These are phyloP conservation scores for Aspergillus homomorphus DNA, from an alignment of 495 filamentous ascomycete genomes.

Conservation along the genomic window DNA sequence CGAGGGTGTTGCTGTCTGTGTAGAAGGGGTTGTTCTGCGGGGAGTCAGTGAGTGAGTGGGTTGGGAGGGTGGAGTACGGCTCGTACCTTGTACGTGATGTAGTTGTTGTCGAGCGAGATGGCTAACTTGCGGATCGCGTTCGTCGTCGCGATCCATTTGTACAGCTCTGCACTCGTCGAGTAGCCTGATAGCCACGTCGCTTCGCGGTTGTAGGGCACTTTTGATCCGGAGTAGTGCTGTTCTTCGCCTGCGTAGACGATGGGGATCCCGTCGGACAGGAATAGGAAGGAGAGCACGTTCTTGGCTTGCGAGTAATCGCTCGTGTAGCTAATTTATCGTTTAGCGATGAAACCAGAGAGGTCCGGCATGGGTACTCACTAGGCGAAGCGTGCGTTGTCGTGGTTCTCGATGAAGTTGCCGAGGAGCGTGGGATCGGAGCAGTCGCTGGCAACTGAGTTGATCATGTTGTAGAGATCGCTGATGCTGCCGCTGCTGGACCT, in stretches of 20 bases:
- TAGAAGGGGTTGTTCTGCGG: slow-evolving; percentile 51
- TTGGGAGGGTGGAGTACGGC: slow-evolving; percentile 1
- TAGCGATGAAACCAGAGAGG: background rate
- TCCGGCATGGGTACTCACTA: slow-evolving; percentile 30
- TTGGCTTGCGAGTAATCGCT: slow-evolving; percentile 5
- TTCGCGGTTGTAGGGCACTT: slow-evolving; percentile 6
- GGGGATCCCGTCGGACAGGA: slow-evolving; percentile 4
- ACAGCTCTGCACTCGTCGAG: slow-evolving; percentile 57
- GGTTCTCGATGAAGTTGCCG: slow-evolving; percentile 77
- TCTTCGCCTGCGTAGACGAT: slow-evolving; percentile 8
- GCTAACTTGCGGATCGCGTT: slow-evolving; percentile 61
- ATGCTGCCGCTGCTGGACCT: slow-evolving; percentile 57
- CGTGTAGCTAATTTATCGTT: background rate
- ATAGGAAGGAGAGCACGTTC: slow-evolving; percentile 2
- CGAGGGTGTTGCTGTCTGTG: slow-evolving; percentile 53
- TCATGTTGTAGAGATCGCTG: slow-evolving; percentile 55
- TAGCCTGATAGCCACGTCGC: slow-evolving; percentile 36
- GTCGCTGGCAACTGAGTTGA: slow-evolving; percentile 50
- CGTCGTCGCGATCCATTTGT: slow-evolving; percentile 55
- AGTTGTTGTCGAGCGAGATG: slow-evolving; percentile 41
- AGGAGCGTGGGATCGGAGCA: slow-evolving; percentile 63
- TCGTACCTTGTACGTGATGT: slow-evolving; percentile 47
- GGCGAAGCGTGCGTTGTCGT: slow-evolving; percentile 69
- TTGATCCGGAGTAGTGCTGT: background rate
- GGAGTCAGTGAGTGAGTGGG: background rate